Evolutionary conservation across 495 filamentous ascomycete species (phyloP), one percentile per base, ranked within the genome.

Genomic region (Penicillium lagena): DNA sequence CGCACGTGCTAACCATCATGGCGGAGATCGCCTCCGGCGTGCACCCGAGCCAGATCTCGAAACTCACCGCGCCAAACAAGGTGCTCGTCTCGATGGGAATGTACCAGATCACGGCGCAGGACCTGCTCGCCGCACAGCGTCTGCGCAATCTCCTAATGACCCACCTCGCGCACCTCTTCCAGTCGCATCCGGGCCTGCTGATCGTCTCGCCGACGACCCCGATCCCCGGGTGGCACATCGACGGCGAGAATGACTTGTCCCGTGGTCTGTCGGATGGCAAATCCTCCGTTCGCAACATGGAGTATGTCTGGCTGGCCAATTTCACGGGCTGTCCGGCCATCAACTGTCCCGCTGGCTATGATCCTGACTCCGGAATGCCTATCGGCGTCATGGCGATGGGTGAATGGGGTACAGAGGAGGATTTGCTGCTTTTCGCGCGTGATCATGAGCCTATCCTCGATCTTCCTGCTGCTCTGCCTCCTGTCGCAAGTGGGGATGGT

Each of bases 381-480:
- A 72, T 96, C 17, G 89, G 89, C n/a, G 45, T 96, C 43, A 91
- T 90, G 86, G 91, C 81, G 2, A 87, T 91, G 80, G 81, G 76
- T 0, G 86, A 95, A 64, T 96, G 91, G 91, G 89, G 89, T 0
- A 69, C 61, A 10, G 91, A 96, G 62, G 89, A 94, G 53, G 77
- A 75, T 33, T 61, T 96, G 59, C 65, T 96, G 38, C 78, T 67
- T 40, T 90, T 84, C 68, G 89, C 87, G 39, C 76, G 75, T 44
- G 82, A 86, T 55, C 75, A 71, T 1, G 88, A 95, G 68, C 55
- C 66, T 59, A 37, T 80, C 13, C 41, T 71, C 47, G 67, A 67
- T 50, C 37, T 64, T 17, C 39, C 58, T 35, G 56, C 43, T 40
- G 42, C 46, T 33, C 35, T 42, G 1, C 29, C 42, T 29, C 45